Base-by-base conservation (phyloP, 805 yeast species). In the Kazachstania kunashirensis region DNA sequence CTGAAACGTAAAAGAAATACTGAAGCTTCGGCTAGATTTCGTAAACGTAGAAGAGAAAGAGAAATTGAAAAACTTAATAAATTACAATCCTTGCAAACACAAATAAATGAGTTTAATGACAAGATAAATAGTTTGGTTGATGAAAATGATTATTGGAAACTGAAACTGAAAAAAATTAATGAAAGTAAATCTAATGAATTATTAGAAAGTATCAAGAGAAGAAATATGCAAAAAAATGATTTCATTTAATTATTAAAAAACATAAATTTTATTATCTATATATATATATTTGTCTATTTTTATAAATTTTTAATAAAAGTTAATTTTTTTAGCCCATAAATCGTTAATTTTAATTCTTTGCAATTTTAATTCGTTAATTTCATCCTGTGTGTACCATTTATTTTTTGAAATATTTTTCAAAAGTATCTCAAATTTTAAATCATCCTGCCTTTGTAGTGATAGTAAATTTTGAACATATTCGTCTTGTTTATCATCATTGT, bases 1-100 rank as follows among this genome's bases (percentile, higher is more conserved):
- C 16, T 29, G 10, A 89, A 84, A 62, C 72, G 95, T 43, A 75
- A 81, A 45, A 72, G 94, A 49, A 88, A 86, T 62, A 86, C 96
- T 0, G 95, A 92, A 1, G 97, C 98, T 1, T 77, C 89, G 15
- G 96, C 96, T 4, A 69, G 97, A 42, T 89, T 89, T 67, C 71
- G 98, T 45, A 74, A 85, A 55, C 49, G 59, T 25, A 47, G 52
- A 39, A 53, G 54, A 41, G 47, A 49, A 29, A 43, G 48, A 30
- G 51, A 50, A 28, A 40, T 41, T 16, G 54, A 48, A 25, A 56
- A 48, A 19, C 28, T 46, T 19, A 36, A 31, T 11, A 47, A 48
- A 40, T 39, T 51, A 20, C 34, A 44, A 14, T 43, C 40, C 19
- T 33, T 55, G 24, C 48, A 52, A 13, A 8, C 26, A 17, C 47